Evolutionary conservation across 495 filamentous ascomycete species (phyloP).

Genomic region (Penicillium canescens): DNA sequence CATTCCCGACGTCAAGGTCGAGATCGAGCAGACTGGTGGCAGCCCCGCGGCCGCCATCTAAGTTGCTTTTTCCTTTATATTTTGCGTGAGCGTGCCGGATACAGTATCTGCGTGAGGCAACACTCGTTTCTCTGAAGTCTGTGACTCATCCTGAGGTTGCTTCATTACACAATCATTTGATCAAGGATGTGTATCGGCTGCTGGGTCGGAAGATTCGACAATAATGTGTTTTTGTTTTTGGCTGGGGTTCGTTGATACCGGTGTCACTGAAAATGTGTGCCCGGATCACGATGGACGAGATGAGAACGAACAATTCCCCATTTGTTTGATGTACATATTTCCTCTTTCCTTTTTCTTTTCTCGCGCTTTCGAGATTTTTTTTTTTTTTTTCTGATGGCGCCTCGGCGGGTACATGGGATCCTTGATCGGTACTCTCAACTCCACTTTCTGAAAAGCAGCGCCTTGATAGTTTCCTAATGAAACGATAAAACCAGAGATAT

Average conservation of each 20-base stretch:
- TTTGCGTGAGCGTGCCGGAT: not conserved
- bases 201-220: not conserved
- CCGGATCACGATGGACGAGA: constrained; percentile 5
- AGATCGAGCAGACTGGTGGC: constrained; percentile 36
- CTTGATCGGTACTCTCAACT: constrained; percentile 28
- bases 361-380: constrained; percentile 13
- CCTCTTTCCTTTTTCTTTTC: constrained; percentile 8
- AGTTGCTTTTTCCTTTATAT: constrained; percentile 6
- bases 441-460: constrained; percentile 19
- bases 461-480: constrained; percentile 34
- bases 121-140: constrained; percentile 13
- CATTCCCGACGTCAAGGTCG: constrained; percentile 54
- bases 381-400: constrained; percentile 28
- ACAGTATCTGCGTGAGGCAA: constrained; percentile 3
- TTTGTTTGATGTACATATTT: constrained; percentile 37
- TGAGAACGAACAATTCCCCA: constrained; percentile 25
- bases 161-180: constrained; percentile 21
- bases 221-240: not conserved
- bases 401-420: constrained; percentile 27
- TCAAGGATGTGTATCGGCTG: constrained; percentile 10
- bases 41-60: constrained; percentile 30
- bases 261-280: not conserved
- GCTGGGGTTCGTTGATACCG: not conserved
- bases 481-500: constrained; percentile 29
- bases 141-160: constrained; percentile 8